These are phyloP conservation scores for Gaeumannomyces sp. DNA, from an alignment of 2,329 filamentous ascomycete species.

Conservation along the genomic window DNA sequence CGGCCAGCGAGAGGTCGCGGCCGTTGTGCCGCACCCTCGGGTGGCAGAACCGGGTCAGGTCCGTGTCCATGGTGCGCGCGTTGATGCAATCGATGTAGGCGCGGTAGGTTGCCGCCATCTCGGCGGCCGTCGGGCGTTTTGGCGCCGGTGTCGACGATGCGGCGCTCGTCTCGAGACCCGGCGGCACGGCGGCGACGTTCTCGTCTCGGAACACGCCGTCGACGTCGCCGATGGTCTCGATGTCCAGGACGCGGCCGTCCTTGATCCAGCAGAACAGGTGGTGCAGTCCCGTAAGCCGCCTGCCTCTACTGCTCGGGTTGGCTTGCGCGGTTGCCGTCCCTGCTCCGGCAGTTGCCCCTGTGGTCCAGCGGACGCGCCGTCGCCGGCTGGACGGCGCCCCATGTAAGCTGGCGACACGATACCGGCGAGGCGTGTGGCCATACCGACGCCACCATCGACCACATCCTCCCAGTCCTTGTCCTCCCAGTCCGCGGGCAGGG, in stretches of 20 bases:
- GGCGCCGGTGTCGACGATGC: not conserved
- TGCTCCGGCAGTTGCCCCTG: not conserved
- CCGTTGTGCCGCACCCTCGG: slow-evolving; percentile 24
- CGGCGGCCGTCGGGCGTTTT: not conserved
- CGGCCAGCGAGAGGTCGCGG: slow-evolving; percentile 16
- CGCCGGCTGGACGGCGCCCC: not conserved
- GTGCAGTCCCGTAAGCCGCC: slow-evolving; percentile 6
- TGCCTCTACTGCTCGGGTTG: not conserved
- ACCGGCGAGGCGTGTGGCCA: not conserved
- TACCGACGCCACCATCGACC: not conserved
- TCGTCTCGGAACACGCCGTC: slow-evolving; percentile 7
- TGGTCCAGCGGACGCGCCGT: not conserved
- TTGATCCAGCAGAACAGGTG: slow-evolving; percentile 10
- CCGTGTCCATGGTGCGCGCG: slow-evolving; percentile 16
- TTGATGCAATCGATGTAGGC: slow-evolving; percentile 28
- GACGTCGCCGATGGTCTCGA: slow-evolving; percentile 9
- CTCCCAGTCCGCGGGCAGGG: not conserved
- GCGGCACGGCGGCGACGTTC: not conserved
- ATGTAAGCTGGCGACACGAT: not conserved
- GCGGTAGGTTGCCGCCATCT: slow-evolving; percentile 17
- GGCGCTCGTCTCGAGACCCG: not conserved
- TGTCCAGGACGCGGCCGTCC: slow-evolving; percentile 4
- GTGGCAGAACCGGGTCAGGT: slow-evolving; percentile 23
- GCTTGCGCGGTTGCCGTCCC: not conserved
- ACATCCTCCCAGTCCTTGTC: not conserved